Base-by-base conservation (phyloP, 106 monocot genomes). In the Chionographis japonica region DNA sequence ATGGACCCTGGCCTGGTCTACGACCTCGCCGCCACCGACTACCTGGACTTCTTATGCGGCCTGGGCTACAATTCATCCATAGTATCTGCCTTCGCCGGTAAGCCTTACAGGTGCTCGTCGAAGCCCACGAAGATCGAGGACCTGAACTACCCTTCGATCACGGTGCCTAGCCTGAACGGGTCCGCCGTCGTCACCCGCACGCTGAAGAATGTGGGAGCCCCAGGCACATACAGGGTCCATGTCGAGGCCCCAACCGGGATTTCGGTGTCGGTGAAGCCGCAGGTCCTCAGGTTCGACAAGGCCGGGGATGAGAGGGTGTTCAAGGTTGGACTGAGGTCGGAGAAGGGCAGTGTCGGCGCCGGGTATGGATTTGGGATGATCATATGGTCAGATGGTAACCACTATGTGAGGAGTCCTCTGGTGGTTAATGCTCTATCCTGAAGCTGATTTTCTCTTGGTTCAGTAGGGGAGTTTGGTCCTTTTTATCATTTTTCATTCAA, bases 101-200 rank as follows among this genome's bases (percentile, higher is more conserved):
- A 52, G 43, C 46, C 62, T 4, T 83, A 69, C 50, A 36, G 17
- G 0, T 88, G 87, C 75, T 80, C 83, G 2, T 11, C 69, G 1
- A 83, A 64, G 18, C 69, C 54, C 4, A 54, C 50, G 13, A 53
- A 38, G 8, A 8, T 81, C 5, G 73, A 72, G 58, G 56, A 92
- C 71, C 55, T 92, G 51, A 92, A 92, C 67, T 92, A 92, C 57
- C 92, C 92, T 63, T 88, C 92, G 12, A 85, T 92, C 27, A 56
- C 80, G 0, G 67, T 73, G 12, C 58, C 68, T 2, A 36, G 61
- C 10, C 65, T 88, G 13, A 37, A 58, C n/a, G 37, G 18, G 40
- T 37, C 84, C 0, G 35, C 56, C 2, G 74, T 63, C 0, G 74
- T 84, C 11, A 75, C 75, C 3, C 68, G 92, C 12, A 82, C 53